Percentiles rank a stretch among this genome's conserved stretches.
Conservation (phyloP, 345 rosid species). For the Pistacia integerrima region DNA sequence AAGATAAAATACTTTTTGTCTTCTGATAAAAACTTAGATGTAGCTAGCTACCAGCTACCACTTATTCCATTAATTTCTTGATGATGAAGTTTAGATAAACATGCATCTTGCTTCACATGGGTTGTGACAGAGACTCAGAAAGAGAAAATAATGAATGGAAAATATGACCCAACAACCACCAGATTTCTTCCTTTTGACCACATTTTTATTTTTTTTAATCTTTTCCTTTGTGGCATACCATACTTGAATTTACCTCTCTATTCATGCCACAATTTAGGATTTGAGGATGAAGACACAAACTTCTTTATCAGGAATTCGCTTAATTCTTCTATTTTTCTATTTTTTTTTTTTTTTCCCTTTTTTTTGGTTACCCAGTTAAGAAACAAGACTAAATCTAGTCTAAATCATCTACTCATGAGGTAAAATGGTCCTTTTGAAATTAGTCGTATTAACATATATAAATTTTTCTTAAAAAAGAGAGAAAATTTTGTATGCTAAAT, state of each 20-base stretch:
- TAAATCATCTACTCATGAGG: no score
- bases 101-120: neutral
- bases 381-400: no score
- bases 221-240: neutral
- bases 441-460: no score
- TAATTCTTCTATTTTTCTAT: neutral
- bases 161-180: constrained; percentile 7
- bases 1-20: neutral
- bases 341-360: neutral
- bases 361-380: no score
- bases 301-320: no score
- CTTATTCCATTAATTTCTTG: neutral
- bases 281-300: no score
- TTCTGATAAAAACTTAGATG: neutral
- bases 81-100: neutral
- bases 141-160: neutral
- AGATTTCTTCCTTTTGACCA: constrained; percentile 13
- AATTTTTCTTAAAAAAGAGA: no score
- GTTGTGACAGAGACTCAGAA: neutral
- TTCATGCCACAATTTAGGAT: neutral
- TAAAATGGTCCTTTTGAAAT: no score
- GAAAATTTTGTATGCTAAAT: no score
- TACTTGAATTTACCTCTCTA: neutral
- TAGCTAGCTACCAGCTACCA: neutral
- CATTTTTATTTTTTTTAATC: neutral